These are phyloP conservation scores for Aspergillus sclerotioniger DNA, from an alignment of 495 filamentous ascomycete genomes.

Conservation along the genomic window DNA sequence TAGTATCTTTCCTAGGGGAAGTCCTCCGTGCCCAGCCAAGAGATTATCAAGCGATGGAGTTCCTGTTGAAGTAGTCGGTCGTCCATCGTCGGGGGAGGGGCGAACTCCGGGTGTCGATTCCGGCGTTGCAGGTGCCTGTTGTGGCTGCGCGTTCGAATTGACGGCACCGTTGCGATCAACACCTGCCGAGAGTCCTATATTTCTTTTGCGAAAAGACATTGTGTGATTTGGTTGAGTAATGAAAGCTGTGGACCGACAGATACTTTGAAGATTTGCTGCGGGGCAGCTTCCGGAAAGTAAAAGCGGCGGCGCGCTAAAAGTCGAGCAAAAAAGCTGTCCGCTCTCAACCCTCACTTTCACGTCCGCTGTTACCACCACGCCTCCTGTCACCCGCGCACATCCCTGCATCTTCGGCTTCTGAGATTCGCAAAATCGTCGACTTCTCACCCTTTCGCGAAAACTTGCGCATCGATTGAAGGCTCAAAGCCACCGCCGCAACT, in stretches of 20 bases:
- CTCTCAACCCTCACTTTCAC: background rate
- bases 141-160: conserved; percentile 30
- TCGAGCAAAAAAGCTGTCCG: conserved; percentile 42
- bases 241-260: conserved; percentile 3
- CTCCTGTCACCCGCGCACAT: background rate
- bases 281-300: conserved; percentile 24
- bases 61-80: conserved; percentile 87
- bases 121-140: conserved; percentile 29
- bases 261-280: conserved; percentile 23
- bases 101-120: conserved; percentile 65
- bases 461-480: background rate
- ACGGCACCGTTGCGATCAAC: conserved; percentile 31
- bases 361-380: conserved; percentile 2
- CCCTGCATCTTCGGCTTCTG: background rate
- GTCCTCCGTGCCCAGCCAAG: conserved; percentile 83
- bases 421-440: background rate
- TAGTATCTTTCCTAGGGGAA: conserved; percentile 76
- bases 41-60: conserved; percentile 79
- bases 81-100: conserved; percentile 85
- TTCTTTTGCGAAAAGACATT: conserved; percentile 92
- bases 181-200: conserved; percentile 62
- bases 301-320: conserved; percentile 30
- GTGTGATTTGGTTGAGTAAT: conserved; percentile 4
- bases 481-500: conserved; percentile 20
- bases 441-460: background rate